Evolutionary conservation across 2,329 filamentous ascomycete species (phyloP).

Genomic region (Corinectria fuckeliana): DNA sequence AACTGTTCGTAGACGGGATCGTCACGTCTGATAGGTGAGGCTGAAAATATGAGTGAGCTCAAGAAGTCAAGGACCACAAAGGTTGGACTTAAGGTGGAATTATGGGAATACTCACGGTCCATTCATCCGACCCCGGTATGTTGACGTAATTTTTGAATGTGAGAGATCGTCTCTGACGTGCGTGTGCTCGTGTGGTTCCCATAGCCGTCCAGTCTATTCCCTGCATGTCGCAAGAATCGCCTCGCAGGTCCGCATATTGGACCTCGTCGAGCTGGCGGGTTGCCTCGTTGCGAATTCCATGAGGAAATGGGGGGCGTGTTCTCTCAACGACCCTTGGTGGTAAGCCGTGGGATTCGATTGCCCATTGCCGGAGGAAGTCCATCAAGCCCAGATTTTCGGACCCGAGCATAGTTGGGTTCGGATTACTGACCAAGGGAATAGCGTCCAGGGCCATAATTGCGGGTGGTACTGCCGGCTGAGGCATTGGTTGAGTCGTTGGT

Average conservation of each 20-base stretch:
- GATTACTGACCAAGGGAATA: conserved; percentile 40
- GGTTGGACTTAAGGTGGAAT: background rate
- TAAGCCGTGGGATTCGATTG: conserved; percentile 40
- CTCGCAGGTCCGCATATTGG: conserved; percentile 56
- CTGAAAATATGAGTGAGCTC: conserved; percentile 1
- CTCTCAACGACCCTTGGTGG: conserved; percentile 29
- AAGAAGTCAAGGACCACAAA: background rate
- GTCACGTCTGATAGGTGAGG: conserved; percentile 30
- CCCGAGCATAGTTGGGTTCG: conserved; percentile 48
- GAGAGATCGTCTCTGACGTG: conserved; percentile 53
- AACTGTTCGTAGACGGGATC: conserved; percentile 53
- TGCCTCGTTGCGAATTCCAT: conserved; percentile 43
- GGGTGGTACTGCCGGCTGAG: background rate
- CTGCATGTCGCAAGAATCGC: conserved; percentile 64
- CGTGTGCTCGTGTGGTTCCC: conserved; percentile 56
- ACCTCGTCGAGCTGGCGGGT: conserved; percentile 32
- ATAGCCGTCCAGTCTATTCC: conserved; percentile 64
- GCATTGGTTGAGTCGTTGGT: background rate
- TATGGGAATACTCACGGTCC: conserved; percentile 51
- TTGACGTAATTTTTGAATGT: conserved; percentile 68
- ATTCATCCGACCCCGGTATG: conserved; percentile 52
- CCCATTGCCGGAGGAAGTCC: conserved; percentile 60
- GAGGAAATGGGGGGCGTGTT: conserved; percentile 37
- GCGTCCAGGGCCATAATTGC: conserved; percentile 12
- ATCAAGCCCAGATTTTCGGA: conserved; percentile 57